phyloP scores from a whole-genome alignment of 2,329 filamentous ascomycete genomes.

The Claviceps africana region DNA sequence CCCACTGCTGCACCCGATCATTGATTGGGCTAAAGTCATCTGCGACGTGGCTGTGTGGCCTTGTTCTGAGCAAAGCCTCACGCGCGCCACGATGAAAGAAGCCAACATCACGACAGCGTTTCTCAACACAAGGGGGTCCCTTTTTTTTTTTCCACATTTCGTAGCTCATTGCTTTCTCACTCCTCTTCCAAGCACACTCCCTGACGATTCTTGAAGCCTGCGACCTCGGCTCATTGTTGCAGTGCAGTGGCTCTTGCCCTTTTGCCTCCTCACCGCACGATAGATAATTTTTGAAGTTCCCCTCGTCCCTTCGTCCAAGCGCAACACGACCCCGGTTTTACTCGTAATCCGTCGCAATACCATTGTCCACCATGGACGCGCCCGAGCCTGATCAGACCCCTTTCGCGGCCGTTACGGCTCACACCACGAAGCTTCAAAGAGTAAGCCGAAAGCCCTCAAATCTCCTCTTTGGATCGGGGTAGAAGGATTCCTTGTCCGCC shows the following conservation, averaged over 20 bases:
- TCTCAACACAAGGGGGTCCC: neutral
- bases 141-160: conserved; percentile 1
- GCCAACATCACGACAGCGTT: conserved; percentile 4
- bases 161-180: neutral
- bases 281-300: neutral
- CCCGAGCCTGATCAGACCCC: conserved; percentile 80
- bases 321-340: neutral
- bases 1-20: neutral
- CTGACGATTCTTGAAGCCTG: neutral
- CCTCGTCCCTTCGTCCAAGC: neutral
- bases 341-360: neutral
- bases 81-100: conserved; percentile 3
- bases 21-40: neutral
- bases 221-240: neutral
- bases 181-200: neutral
- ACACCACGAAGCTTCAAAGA: conserved; percentile 62
- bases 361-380: conserved; percentile 53
- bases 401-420: conserved; percentile 77
- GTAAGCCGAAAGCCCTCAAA: conserved; percentile 31
- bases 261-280: neutral
- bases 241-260: neutral
- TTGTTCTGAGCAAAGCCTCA: neutral
- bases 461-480: neutral
- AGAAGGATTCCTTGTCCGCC: neutral
- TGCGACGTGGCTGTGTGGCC: conserved; percentile 3